These are phyloP conservation scores for Apiospora hydei DNA, from an alignment of 2,329 filamentous ascomycete genomes.

Conservation along the genomic window DNA sequence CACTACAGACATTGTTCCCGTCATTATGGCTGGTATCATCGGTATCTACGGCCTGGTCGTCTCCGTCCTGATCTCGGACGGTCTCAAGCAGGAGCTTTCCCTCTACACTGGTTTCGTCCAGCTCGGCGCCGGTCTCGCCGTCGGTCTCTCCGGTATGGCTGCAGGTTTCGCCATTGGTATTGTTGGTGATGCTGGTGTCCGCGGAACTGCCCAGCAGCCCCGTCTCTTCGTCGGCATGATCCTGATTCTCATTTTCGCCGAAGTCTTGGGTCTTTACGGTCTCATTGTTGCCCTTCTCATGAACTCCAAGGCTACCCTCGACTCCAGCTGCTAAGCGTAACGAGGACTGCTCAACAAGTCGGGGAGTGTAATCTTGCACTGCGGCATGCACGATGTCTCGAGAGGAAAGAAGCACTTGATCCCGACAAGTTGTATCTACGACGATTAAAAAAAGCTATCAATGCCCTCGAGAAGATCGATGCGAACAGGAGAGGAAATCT, in stretches of 20 bases:
- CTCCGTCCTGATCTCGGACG: conserved; percentile 85
- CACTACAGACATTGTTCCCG: conserved; percentile 88
- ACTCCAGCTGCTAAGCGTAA: conserved; percentile 47
- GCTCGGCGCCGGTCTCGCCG: conserved; percentile 81
- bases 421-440: conserved; percentile 22
- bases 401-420: conserved; percentile 17
- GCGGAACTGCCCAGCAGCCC: conserved; percentile 84
- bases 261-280: conserved; percentile 99
- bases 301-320: conserved; percentile 88
- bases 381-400: conserved; percentile 7
- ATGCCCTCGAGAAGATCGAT: conserved; percentile 1
- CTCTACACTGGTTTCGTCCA: conserved; percentile 88
- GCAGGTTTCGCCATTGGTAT: conserved; percentile 78
- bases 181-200: conserved; percentile 87
- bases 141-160: conserved; percentile 83
- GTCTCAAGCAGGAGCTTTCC: conserved; percentile 73
- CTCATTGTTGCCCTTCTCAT: conserved; percentile 98
- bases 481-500: background rate
- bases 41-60: conserved; percentile 96
- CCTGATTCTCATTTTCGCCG: conserved; percentile 98
- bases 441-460: background rate
- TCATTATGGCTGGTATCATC: conserved; percentile 99
- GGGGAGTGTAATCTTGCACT: conserved; percentile 12
- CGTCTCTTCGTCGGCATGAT: conserved; percentile 97
- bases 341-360: background rate